Conservation (phyloP, 164 flowering plant genomes). For the Vitis cinerea region DNA sequence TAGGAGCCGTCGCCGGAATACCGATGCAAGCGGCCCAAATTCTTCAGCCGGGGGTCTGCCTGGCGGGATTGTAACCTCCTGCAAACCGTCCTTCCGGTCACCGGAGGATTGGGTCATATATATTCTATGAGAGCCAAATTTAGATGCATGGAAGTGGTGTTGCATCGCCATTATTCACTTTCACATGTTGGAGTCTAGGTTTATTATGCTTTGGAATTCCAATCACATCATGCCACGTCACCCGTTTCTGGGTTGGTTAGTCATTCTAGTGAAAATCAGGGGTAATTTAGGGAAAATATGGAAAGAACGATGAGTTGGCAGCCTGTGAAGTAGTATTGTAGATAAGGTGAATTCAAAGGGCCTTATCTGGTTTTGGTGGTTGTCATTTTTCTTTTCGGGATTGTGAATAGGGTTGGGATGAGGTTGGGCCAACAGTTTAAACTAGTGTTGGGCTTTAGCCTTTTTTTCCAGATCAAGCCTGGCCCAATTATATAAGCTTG, state of each 20-base stretch:
- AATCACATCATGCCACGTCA: constrained; percentile 3
- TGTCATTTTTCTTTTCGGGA: background rate
- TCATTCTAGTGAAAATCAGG: background rate
- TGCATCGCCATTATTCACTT: constrained; percentile 33
- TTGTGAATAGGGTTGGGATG: background rate
- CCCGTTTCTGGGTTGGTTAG: background rate
- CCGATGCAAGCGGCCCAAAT: constrained; percentile 56
- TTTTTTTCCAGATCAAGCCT: no score
- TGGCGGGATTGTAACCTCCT: constrained; percentile 1
- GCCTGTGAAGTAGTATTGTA: no score
- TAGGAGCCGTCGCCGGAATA: constrained; percentile 60
- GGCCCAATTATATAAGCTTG: no score
- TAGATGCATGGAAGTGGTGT: constrained; percentile 16
- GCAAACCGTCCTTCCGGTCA: constrained; percentile 31
- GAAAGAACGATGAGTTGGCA: background rate
- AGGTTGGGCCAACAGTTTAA: background rate
- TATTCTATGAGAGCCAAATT: constrained; percentile 11
- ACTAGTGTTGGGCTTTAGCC: no score
- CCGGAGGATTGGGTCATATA: constrained; percentile 36
- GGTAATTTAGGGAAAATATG: background rate
- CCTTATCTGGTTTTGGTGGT: constrained; percentile 3
- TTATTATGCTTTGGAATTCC: no score
- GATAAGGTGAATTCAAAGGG: background rate
- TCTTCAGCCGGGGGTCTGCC: constrained; percentile 54
- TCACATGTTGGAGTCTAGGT: background rate